Conservation (phyloP, 495 filamentous ascomycete species). For the Xylaria palmicola region DNA sequence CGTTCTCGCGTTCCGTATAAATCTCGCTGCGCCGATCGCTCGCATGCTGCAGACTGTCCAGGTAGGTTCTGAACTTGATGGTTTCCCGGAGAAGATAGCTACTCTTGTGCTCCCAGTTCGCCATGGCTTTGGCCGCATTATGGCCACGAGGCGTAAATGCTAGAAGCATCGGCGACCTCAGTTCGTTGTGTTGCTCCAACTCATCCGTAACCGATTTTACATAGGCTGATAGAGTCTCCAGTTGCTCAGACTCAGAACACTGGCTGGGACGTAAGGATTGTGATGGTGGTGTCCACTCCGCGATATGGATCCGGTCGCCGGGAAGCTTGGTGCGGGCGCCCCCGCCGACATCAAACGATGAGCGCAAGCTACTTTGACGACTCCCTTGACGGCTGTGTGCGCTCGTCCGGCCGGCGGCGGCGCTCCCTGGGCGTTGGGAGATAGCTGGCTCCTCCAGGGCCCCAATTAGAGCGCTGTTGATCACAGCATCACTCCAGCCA, state of each 20-base stretch:
- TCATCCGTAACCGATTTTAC: conserved; percentile 86
- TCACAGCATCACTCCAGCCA: conserved; percentile 88
- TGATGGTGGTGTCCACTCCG: conserved; percentile 90
- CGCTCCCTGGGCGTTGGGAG: conserved; percentile 41
- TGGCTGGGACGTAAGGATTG: conserved; percentile 84
- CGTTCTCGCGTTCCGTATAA: conserved; percentile 48
- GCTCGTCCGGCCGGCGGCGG: conserved; percentile 38
- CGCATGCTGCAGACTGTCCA: conserved; percentile 66
- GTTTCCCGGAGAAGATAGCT: conserved; percentile 91
- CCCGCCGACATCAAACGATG: conserved; percentile 51
- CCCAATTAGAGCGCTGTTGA: conserved; percentile 68
- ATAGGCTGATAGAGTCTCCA: conserved; percentile 70
- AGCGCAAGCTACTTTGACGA: conserved; percentile 38
- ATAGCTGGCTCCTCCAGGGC: conserved; percentile 45
- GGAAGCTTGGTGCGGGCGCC: conserved; percentile 66
- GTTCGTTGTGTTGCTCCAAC: conserved; percentile 79
- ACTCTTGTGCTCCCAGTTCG: conserved; percentile 96
- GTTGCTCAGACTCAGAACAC: conserved; percentile 75
- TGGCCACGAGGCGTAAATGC: conserved; percentile 86
- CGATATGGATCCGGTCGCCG: conserved; percentile 80
- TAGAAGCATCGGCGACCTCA: conserved; percentile 78
- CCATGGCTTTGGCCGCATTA: conserved; percentile 79
- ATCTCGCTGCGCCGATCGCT: conserved; percentile 43
- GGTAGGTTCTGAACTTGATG: conserved; percentile 93
- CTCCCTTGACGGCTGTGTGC: conserved; percentile 41